Evolutionary conservation across 305 asterid genomes (phyloP).

Genomic region (Solanum hybrid): DNA sequence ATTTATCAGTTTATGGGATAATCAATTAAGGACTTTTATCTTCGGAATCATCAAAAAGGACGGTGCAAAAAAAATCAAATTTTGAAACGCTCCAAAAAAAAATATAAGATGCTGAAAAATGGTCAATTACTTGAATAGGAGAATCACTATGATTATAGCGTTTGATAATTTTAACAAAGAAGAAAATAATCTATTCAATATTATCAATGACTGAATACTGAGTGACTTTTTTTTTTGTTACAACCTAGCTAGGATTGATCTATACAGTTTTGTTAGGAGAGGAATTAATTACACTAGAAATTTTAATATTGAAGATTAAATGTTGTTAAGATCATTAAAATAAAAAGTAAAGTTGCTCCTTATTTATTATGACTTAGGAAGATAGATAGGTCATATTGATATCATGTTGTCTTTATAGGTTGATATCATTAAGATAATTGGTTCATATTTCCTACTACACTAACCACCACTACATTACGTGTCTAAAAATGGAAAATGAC

Average conservation of each 20-base stretch:
- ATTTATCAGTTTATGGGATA: background rate
- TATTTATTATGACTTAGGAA: background rate
- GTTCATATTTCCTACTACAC: constrained; percentile 12
- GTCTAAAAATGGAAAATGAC: constrained; percentile 18
- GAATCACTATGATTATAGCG: background rate
- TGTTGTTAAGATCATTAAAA: background rate
- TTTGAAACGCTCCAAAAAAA: background rate
- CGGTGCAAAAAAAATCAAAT: background rate
- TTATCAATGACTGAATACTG: background rate
- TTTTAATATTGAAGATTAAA: background rate
- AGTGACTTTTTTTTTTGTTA: background rate
- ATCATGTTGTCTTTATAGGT: background rate
- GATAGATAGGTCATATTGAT: background rate
- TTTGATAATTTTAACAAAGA: background rate
- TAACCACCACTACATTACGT: constrained; percentile 27
- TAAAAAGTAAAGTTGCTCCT: background rate
- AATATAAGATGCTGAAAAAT: background rate
- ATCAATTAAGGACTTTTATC: background rate
- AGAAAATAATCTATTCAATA: background rate
- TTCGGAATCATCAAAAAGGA: background rate
- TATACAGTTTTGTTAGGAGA: background rate
- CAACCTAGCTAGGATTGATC: background rate
- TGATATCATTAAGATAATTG: constrained; percentile 14
- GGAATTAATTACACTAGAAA: background rate
- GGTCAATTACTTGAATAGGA: background rate